A percentile compares a stretch with the other conserved stretches of the same genome.
Evolutionary conservation across 768 basidiomycete genomes (phyloP).

Genomic region (Boletus vinaceobasis): DNA sequence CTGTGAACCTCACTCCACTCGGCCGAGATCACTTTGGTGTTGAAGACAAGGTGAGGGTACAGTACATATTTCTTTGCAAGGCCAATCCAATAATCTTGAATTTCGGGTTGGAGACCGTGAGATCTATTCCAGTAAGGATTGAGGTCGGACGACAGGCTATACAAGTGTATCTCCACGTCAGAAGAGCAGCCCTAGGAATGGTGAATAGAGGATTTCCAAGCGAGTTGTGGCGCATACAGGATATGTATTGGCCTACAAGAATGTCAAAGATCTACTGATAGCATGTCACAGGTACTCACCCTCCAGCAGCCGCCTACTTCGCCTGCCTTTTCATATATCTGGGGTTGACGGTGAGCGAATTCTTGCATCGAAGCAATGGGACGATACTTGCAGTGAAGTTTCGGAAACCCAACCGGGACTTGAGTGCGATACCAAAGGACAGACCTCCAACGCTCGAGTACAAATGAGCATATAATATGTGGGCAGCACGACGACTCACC

Average conservation of each 20-base stretch:
- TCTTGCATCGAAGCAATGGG: not conserved
- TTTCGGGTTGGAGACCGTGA: constrained; percentile 41
- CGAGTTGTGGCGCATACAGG: constrained; percentile 12
- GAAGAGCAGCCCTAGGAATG: constrained; percentile 41
- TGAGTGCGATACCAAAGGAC: constrained; percentile 41
- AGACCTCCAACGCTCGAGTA: constrained; percentile 39
- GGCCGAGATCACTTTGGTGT: constrained; percentile 41
- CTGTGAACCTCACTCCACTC: constrained; percentile 41
- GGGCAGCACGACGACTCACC: constrained; percentile 11
- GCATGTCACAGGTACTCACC: constrained; percentile 30
- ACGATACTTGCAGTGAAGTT: constrained; percentile 39
- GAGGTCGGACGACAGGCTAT: constrained; percentile 47
- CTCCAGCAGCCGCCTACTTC: constrained; percentile 54
- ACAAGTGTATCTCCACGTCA: constrained; percentile 42
- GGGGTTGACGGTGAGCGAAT: not conserved
- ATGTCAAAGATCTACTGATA: not conserved
- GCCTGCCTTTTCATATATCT: constrained; percentile 44
- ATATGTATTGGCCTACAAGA: constrained; percentile 30
- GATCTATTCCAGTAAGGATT: constrained; percentile 43
- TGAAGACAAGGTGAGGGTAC: constrained; percentile 39
- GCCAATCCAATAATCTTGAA: constrained; percentile 41
- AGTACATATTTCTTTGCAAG: constrained; percentile 43
- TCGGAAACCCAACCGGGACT: constrained; percentile 33
- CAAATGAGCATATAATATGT: not conserved
- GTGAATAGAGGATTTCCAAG: not conserved